Base-by-base conservation (phyloP, 352 stramenopile species). In the Phytophthora fragariaefolia region DNA sequence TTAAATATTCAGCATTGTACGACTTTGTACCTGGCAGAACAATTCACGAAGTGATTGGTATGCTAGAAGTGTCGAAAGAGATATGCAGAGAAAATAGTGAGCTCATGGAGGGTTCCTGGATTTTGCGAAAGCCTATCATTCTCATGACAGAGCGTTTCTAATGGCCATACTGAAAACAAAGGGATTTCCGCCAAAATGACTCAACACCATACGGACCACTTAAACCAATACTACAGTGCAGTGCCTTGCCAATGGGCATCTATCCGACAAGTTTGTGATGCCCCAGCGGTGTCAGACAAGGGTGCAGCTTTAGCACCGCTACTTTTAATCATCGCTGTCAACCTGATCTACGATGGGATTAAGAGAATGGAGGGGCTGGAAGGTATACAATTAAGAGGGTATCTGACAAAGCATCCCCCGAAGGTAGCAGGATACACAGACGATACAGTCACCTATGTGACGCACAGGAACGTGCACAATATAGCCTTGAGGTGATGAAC, bases 91-190 rank as follows among this genome's bases (percentile, higher is more conserved):
- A 26, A 1, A 38, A 22, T 5, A 17, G 8, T 15, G 12, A 30
- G 3, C 17, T 38, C 2, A 20, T 0, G 3, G 7, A 48, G 18
- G 58, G 3, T 3, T 67, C 2, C 15, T 67, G 3, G 49, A 67
- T 4, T 60, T 67, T 32, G 49, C 38, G 0, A 67, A 67, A 15
- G 59, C 42, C 0, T 61, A 67, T 6, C 50, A 61, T n/a, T 67
- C 59, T 0, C 9, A 61, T 2, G n/a, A 54, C 6, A 32, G 59
- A 17, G 17, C n/a, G 6, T 67, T 57, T 12, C 15, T 67, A 0
- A 5, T 61, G 13, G 30, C 12, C 1, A 8, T 43, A n/a, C 30
- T 67, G 0, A 15, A 43, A 10, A 30, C 40, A 0, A 61, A 67
- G 18, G 49, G 59, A 3, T 52, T 61, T 2, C 59, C 42, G 1